Percentiles rank a stretch among this genome's conserved stretches.
These are phyloP conservation scores for Niebla homalea DNA, from an alignment of 495 filamentous ascomycete genomes.

Conservation along the genomic window DNA sequence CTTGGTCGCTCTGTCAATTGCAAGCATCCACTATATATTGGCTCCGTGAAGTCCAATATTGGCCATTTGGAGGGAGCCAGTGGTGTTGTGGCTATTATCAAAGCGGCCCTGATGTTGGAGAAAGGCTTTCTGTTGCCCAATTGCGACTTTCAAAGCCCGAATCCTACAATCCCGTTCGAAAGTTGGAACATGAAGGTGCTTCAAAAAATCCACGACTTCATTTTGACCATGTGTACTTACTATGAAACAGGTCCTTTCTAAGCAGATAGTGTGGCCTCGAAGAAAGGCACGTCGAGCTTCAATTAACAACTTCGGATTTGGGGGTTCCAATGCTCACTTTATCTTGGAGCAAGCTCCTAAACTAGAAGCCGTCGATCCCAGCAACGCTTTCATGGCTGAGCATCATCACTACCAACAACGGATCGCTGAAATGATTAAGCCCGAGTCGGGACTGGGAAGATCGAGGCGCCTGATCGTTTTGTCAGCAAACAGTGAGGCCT, in stretches of 20 bases:
- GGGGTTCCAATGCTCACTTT: not conserved
- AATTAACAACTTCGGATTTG: not conserved
- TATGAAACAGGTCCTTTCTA: not conserved
- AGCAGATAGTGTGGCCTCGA: not conserved
- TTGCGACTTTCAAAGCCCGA: slow-evolving; percentile 30
- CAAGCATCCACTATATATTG: not conserved
- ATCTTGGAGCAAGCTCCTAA: not conserved
- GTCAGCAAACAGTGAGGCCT: not conserved
- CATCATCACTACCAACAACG: not conserved
- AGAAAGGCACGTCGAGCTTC: not conserved
- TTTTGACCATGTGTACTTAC: not conserved
- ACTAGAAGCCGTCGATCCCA: not conserved
- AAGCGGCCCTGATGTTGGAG: slow-evolving; percentile 34
- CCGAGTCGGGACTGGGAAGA: not conserved
- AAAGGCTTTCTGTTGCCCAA: slow-evolving; percentile 35
- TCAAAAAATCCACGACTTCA: not conserved
- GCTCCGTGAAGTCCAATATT: slow-evolving; percentile 3
- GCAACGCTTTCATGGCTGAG: not conserved
- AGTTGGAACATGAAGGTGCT: slow-evolving; percentile 1
- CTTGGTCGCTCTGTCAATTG: slow-evolving; percentile 39
- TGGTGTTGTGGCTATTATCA: slow-evolving; percentile 27
- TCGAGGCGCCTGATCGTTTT: not conserved
- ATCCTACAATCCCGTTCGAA: slow-evolving; percentile 16
- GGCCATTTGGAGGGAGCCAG: slow-evolving; percentile 2
- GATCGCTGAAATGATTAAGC: not conserved